phyloP scores from a whole-genome alignment of 805 yeast genomes.

The Scheffersomyces ergatensis region DNA sequence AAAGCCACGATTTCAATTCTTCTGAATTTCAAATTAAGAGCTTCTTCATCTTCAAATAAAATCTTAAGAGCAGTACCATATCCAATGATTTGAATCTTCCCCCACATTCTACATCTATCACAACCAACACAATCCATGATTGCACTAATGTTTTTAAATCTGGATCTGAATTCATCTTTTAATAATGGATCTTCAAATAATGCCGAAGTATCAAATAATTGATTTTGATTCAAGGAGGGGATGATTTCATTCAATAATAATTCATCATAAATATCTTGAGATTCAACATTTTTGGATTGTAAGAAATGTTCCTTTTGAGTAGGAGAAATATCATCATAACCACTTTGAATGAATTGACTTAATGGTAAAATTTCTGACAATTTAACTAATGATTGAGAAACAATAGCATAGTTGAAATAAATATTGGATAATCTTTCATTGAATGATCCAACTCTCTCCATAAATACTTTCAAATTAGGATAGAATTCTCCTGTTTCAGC shows the following conservation, averaged over 20 bases:
- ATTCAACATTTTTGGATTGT: conserved; percentile 44
- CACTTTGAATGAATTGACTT: conserved; percentile 22
- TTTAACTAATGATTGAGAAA: conserved; percentile 78
- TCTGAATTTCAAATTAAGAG: conserved; percentile 55
- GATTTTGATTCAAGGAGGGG: conserved; percentile 37
- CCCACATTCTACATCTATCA: conserved; percentile 97
- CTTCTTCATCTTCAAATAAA: conserved; percentile 69
- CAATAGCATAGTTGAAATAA: conserved; percentile 88
- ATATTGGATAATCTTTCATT: conserved; percentile 88
- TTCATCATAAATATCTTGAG: conserved; percentile 18
- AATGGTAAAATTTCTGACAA: conserved; percentile 29
- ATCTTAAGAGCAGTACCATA: conserved; percentile 95
- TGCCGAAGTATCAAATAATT: conserved; percentile 45
- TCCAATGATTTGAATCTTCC: conserved; percentile 94
- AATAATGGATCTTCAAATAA: conserved; percentile 51
- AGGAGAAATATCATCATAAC: conserved; percentile 16
- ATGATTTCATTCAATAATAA: conserved; percentile 30
- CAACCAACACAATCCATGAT: conserved; percentile 99
- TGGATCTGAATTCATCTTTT: conserved; percentile 80
- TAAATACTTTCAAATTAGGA: conserved; percentile 78
- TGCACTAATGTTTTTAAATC: conserved; percentile 86
- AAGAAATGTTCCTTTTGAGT: conserved; percentile 6
- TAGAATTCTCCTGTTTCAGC: conserved; percentile 74
- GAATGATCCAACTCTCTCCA: conserved; percentile 84
- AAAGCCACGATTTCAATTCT: conserved; percentile 87